phyloP scores from a whole-genome alignment of 805 yeast genomes.

The Tetrapisispora fleetii region DNA sequence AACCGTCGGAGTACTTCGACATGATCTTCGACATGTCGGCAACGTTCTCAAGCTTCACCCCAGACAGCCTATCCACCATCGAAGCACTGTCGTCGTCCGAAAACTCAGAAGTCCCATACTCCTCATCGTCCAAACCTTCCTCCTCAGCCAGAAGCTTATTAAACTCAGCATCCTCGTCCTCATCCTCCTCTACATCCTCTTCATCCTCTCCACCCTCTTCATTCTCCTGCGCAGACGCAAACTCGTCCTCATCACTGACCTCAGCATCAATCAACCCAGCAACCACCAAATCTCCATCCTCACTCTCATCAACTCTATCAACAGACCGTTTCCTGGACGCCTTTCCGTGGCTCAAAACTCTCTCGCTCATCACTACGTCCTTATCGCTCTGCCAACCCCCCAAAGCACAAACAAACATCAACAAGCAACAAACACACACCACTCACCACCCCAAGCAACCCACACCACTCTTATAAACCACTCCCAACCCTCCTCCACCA shows the following conservation, averaged over 20 bases:
- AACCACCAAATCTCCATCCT: conserved; percentile 8
- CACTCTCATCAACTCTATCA: conserved; percentile 11
- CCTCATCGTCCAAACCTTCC: conserved; percentile 28
- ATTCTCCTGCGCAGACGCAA: conserved; percentile 8
- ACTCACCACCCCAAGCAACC: background rate
- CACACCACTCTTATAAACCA: too few species aligned
- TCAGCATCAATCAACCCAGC: conserved; percentile 9
- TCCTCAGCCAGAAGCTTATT: conserved; percentile 47
- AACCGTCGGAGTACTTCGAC: conserved; percentile 66
- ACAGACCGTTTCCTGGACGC: conserved; percentile 17
- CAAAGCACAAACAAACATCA: background rate
- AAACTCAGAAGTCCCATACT: conserved; percentile 21
- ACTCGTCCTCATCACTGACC: conserved; percentile 17
- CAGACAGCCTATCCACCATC: conserved; percentile 45
- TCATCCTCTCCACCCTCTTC: conserved; percentile 43
- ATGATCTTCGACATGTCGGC: conserved; percentile 34
- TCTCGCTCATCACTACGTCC: background rate
- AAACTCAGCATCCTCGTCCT: conserved; percentile 47
- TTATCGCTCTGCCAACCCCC: background rate
- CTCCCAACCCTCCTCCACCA: too few species aligned
- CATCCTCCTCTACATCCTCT: too few species aligned
- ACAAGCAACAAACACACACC: background rate
- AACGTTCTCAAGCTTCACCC: conserved; percentile 42
- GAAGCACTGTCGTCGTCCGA: conserved; percentile 35
- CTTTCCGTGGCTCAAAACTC: background rate